These are phyloP conservation scores for Mucuna pruriens DNA, from an alignment of 306 rosid genomes.

Conservation along the genomic window DNA sequence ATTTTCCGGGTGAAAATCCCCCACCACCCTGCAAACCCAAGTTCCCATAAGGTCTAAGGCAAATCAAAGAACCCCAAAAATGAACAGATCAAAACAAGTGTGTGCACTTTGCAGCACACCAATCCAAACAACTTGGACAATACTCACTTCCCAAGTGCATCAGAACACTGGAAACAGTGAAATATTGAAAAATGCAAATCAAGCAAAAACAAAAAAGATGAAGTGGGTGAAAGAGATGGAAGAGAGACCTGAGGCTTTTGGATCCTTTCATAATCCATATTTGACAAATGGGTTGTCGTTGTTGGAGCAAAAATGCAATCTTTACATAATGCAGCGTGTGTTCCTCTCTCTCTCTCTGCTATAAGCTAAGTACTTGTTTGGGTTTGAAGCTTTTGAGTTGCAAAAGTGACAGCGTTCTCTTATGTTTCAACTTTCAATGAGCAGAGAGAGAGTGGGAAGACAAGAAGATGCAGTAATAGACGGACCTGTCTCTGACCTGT, in stretches of 20 bases:
- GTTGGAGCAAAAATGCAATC: constrained; percentile 37
- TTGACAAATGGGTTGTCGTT: constrained; percentile 32
- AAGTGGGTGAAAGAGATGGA: constrained; percentile 18
- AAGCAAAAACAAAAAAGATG: not conserved
- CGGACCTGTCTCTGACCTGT: constrained; percentile 18
- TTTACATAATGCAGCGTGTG: constrained; percentile 41
- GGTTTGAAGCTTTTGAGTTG: constrained; percentile 34
- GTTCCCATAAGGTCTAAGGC: constrained; percentile 22
- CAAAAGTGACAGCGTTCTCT: constrained; percentile 16
- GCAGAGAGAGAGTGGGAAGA: not conserved
- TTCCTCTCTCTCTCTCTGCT: constrained; percentile 11
- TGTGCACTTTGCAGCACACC: constrained; percentile 36
- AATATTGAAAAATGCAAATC: constrained; percentile 10
- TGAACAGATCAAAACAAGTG: constrained; percentile 44
- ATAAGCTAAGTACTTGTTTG: not conserved
- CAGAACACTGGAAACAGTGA: not conserved
- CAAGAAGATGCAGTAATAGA: constrained; percentile 17
- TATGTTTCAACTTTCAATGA: not conserved
- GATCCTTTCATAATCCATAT: constrained; percentile 96
- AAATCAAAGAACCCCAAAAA: constrained; percentile 27
- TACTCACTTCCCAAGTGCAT: constrained; percentile 17
- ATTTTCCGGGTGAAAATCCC: constrained; percentile 92
- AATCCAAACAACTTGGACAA: constrained; percentile 19
- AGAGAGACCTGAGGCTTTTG: constrained; percentile 82
- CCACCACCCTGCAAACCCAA: constrained; percentile 68